Evolutionary conservation across 345 rosid species (phyloP).

Genomic region (Gossypium anomalum): DNA sequence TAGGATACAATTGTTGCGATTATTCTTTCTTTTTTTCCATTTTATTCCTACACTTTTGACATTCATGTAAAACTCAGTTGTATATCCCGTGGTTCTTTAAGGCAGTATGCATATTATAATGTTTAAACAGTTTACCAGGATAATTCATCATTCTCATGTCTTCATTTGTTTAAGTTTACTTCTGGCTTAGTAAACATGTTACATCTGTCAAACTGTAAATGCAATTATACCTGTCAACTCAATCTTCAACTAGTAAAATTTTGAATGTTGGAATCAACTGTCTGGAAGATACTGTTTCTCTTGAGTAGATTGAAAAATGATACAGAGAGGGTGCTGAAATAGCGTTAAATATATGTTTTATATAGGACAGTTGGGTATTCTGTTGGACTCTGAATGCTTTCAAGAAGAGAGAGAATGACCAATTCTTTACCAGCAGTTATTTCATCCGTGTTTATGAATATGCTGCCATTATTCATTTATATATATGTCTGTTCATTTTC

Average conservation of each 20-base stretch:
- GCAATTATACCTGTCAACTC: background rate
- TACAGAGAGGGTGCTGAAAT: background rate
- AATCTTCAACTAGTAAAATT: slow-evolving; percentile 1
- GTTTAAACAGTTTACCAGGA: background rate
- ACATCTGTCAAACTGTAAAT: background rate
- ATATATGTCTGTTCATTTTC: background rate
- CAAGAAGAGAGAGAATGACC: background rate
- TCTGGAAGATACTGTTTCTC: background rate
- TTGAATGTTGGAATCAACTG: background rate
- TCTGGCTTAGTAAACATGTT: background rate
- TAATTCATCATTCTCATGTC: background rate
- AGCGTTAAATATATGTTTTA: background rate
- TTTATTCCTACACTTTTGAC: background rate
- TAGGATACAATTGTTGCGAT: background rate
- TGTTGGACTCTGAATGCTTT: background rate
- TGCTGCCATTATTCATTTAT: background rate
- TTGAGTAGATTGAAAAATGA: background rate
- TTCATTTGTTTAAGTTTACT: background rate
- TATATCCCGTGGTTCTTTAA: background rate
- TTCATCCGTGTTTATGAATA: background rate
- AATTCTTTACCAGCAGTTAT: background rate
- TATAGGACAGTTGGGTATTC: background rate
- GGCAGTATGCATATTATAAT: background rate
- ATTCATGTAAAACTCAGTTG: background rate
- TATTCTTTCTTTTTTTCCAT: background rate